Evolutionary conservation across 2,329 filamentous ascomycete genomes (phyloP), one percentile per base, ranked within the genome.

Genomic region (Trichoderma asperellum): DNA sequence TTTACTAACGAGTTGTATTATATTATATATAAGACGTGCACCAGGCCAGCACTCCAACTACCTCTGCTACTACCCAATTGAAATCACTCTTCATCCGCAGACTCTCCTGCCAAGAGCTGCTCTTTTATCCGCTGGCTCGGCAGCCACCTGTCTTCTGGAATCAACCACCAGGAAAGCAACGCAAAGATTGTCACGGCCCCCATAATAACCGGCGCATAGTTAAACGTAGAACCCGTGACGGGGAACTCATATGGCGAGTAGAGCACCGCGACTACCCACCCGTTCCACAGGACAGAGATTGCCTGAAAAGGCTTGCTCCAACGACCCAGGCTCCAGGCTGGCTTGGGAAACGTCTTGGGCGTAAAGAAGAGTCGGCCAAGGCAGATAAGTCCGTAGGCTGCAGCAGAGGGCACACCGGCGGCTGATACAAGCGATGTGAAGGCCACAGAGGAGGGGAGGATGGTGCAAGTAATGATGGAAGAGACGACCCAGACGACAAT

Each of bases 401-500:
- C 84, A 1, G 83, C 83, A 3, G 83, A 85, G 5, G 84, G 84
- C 0, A 86, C 84, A 29, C 84, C 84, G 16, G 84, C 83, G 0
- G 84, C 84, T 0, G 84, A 86, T 57, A 86, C 84, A 11, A 86
- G 81, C 0, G 84, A 86, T 0, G 84, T 86, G 74, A 86, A 86
- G 5, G 84, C 84, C 6, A 85, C 83, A 10, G 78, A 76, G 0
- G 86, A 88, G 0, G 87, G 84, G 1, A 89, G 79, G 61, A 89
- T 86, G 0, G 85, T 88, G 80, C 87, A 89, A 18, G 86, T 86
- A 43, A 89, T 79, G 24, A 88, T 72, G 2, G 86, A 79, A 1
- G 85, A 82, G 11, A 88, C 84, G 2, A 72, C 81, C 81, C 86
- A 87, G 72, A 89, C 86, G 11, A 88, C 85, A 21, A 87, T 82